These are phyloP conservation scores for Pachyrhizus erosus DNA, from an alignment of 306 rosid species.

Conservation along the genomic window DNA sequence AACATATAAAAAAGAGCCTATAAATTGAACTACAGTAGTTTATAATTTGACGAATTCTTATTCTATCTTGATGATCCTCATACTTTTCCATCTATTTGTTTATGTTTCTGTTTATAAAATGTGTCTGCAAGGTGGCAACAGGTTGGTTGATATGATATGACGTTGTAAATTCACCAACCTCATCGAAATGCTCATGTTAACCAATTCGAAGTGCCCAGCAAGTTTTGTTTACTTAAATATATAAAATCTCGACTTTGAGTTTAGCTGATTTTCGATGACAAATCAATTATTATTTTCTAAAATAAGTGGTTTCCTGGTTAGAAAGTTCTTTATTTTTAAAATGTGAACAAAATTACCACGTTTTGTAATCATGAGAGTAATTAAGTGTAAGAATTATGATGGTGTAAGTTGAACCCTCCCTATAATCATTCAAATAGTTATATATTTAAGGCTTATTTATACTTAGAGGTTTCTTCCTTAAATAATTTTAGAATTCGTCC, in stretches of 20 bases:
- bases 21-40: no score
- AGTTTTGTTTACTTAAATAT: slow-evolving; percentile 35
- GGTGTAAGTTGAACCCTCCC: neutral
- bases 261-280: neutral
- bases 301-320: neutral
- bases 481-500: neutral
- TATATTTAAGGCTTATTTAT: neutral
- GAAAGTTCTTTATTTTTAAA: neutral
- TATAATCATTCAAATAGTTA: neutral
- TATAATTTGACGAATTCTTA: slow-evolving; percentile 26
- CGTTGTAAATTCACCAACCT: neutral
- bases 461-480: neutral
- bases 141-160: slow-evolving; percentile 37
- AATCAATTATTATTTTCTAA: neutral
- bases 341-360: neutral
- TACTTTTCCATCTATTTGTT: neutral
- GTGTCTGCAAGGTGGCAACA: slow-evolving; percentile 47
- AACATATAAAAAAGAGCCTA: neutral
- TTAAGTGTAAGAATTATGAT: neutral
- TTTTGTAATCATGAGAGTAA: neutral
- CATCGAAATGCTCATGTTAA: neutral
- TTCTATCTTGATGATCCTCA: neutral
- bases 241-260: neutral
- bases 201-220: slow-evolving; percentile 39
- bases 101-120: neutral